Evolutionary conservation across 345 rosid species (phyloP), one percentile per base, ranked within the genome.

Genomic region (Eucalyptus brandiana): DNA sequence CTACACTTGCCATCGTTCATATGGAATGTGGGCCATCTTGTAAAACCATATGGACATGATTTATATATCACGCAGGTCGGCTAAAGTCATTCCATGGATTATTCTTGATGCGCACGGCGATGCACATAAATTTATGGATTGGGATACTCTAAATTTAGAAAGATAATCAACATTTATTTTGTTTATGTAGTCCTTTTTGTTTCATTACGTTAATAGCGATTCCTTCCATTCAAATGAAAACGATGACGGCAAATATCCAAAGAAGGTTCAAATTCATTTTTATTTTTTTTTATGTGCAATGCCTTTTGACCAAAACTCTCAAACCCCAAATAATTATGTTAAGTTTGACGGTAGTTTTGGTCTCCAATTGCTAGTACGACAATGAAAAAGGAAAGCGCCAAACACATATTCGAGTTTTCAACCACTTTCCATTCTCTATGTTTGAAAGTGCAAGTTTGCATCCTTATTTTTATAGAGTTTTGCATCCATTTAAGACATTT

Each of bases 201-300:
- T 60, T 12, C 17, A 28, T 60, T 60, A 6, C 1, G 0, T 1
- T 30, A 60, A 60, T 8, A 12, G 32, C 6, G 32, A 60, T 28
- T 28, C 1, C 0, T 60, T 14, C 32, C 1, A 12, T 60, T 28
- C n/a, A 26, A 1, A 6, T 28, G 67, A 10, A 60, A 60, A 28
- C 0, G 32, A 60, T 3, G 8, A 12, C 17, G 4, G 8, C 15
- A 60, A 28, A 60, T 60, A 3, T 60, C 4, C n/a, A 6, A 60
- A 60, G 4, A 60, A 60, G 15, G 32, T 60, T 60, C 2, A 28
- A 60, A 60, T 60, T 28, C 4, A 0, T 12, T 24, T 9, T 28
- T 26, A 1, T 23, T 1, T 28, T n/a, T 14, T 6, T 65, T 6
- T n/a, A 16, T 4, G 11, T n/a, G 76, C 40, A 67, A n/a, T 32